phyloP scores from a whole-genome alignment of 2,329 filamentous ascomycete species.

The Chrysosporium queenslandicum region DNA sequence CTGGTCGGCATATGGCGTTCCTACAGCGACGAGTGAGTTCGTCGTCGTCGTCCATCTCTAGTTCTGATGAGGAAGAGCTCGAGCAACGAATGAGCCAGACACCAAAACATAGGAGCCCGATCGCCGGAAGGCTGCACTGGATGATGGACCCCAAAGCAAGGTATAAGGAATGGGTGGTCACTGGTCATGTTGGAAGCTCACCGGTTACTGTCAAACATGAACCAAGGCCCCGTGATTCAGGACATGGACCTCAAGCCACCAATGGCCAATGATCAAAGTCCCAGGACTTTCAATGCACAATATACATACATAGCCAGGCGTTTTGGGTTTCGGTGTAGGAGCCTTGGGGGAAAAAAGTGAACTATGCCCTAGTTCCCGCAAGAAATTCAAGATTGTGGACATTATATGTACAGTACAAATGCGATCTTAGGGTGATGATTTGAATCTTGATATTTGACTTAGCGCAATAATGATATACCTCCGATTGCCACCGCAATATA shows the following conservation, averaged over 20 bases:
- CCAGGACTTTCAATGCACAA: neutral
- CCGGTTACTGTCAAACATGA: neutral
- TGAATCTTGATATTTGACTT: too few species aligned
- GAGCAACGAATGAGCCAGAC: constrained; percentile 17
- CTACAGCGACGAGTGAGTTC: constrained; percentile 39
- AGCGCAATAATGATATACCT: too few species aligned
- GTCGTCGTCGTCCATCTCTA: constrained; percentile 39
- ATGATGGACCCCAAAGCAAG: constrained; percentile 13
- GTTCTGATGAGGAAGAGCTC: constrained; percentile 50
- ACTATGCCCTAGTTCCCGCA: too few species aligned
- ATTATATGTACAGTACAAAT: too few species aligned
- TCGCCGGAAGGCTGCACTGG: constrained; percentile 1
- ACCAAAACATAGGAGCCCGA: neutral
- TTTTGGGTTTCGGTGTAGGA: neutral
- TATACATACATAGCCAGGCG: neutral
- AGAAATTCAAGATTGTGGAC: too few species aligned
- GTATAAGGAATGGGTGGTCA: constrained; percentile 14
- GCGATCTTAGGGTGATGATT: neutral
- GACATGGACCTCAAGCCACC: neutral
- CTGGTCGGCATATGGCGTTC: constrained; percentile 45
- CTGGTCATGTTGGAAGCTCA: constrained; percentile 1
- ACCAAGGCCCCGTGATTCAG: neutral
- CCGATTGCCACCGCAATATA: too few species aligned
- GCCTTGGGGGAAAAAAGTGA: neutral
- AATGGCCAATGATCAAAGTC: neutral